Conservation (phyloP, 768 basidiomycete species). For the Astraeus odoratus region DNA sequence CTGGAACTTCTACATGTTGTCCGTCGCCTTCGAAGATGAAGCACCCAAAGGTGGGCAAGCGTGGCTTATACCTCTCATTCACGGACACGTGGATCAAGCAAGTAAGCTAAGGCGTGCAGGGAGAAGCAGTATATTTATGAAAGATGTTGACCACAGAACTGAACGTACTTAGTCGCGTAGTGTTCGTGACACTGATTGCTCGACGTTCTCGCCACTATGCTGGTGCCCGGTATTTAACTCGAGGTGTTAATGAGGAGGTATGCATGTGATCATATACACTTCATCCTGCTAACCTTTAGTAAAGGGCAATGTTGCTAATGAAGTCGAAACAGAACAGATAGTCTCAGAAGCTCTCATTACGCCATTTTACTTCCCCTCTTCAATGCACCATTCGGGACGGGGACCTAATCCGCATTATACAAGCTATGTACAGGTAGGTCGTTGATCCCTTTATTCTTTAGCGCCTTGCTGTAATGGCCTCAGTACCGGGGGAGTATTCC, state of each 20-base stretch:
- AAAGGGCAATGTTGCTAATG: slow-evolving; percentile 98
- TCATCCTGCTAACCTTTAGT: background rate
- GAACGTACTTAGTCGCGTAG: slow-evolving; percentile 79
- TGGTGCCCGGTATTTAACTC: slow-evolving; percentile 88
- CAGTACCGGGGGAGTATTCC: slow-evolving; percentile 95
- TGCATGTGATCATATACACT: background rate
- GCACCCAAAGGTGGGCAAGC: slow-evolving; percentile 44
- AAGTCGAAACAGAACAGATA: slow-evolving; percentile 98
- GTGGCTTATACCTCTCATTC: slow-evolving; percentile 89
- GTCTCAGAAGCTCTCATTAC: slow-evolving; percentile 87
- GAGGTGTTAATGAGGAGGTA: slow-evolving; percentile 92
- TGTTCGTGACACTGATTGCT: slow-evolving; percentile 94
- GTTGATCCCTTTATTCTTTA: background rate
- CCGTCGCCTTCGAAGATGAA: slow-evolving; percentile 50
- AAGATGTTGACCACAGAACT: slow-evolving; percentile 50
- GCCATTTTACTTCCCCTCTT: slow-evolving; percentile 72
- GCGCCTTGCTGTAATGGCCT: background rate
- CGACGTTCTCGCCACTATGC: slow-evolving; percentile 92
- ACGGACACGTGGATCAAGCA: slow-evolving; percentile 97
- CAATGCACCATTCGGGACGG: slow-evolving; percentile 32
- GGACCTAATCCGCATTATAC: slow-evolving; percentile 83
- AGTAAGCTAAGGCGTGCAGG: slow-evolving; percentile 49
- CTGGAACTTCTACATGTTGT: slow-evolving; percentile 91
- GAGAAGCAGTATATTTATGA: background rate
- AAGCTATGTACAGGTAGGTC: slow-evolving; percentile 80